Evolutionary conservation across 306 rosid species (phyloP).

Genomic region (Medicago arabica): DNA sequence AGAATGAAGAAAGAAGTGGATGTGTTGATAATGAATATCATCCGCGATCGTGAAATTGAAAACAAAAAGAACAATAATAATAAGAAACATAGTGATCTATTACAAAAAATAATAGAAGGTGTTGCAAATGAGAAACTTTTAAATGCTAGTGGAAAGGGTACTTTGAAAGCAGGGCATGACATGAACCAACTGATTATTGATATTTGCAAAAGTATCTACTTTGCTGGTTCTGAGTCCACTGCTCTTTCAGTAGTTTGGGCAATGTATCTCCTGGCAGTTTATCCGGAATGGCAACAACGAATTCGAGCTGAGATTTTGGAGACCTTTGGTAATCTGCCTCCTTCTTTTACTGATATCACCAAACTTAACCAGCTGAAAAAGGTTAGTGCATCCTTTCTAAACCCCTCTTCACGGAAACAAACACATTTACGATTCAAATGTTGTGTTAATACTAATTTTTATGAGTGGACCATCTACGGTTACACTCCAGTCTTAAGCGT

Average conservation of each 20-base stretch:
- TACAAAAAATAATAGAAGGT: slow-evolving; percentile 40
- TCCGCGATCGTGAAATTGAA: slow-evolving; percentile 31
- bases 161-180: neutral
- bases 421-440: too few relatives aligned
- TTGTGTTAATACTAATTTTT: too few relatives aligned
- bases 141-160: neutral
- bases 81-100: slow-evolving; percentile 33
- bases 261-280: slow-evolving; percentile 33
- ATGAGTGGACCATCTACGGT: too few relatives aligned
- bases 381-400: slow-evolving; percentile 1
- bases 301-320: slow-evolving; percentile 43
- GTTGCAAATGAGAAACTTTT: neutral
- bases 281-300: slow-evolving; percentile 46
- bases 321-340: neutral
- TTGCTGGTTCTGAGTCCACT: slow-evolving; percentile 46
- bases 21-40: slow-evolving; percentile 19
- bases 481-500: too few relatives aligned
- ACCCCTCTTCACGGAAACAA: too few relatives aligned
- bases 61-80: slow-evolving; percentile 9
- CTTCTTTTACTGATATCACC: slow-evolving; percentile 11
- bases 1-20: slow-evolving; percentile 47
- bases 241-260: slow-evolving; percentile 45
- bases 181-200: slow-evolving; percentile 34
- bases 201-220: slow-evolving; percentile 46
- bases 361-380: slow-evolving; percentile 40